Conservation (phyloP, 306 rosid species). For the Castanospermum australe region DNA sequence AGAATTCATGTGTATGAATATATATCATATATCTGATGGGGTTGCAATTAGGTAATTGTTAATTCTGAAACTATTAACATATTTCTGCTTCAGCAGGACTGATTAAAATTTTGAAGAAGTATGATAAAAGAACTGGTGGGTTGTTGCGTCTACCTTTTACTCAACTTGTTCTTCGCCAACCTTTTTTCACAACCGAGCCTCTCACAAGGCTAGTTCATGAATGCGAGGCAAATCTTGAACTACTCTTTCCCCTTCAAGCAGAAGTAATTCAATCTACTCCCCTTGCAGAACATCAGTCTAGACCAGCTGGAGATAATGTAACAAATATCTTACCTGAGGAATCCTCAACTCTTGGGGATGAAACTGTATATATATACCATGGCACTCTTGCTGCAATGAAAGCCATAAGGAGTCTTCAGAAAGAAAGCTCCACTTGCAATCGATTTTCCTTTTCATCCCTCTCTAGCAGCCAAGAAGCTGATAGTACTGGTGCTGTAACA, state of each 20-base stretch:
- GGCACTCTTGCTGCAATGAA: slow-evolving; percentile 90
- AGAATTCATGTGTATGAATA: slow-evolving; percentile 5
- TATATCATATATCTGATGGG: neutral
- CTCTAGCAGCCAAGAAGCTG: slow-evolving; percentile 62
- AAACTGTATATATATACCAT: slow-evolving; percentile 59
- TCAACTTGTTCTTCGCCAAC: slow-evolving; percentile 77
- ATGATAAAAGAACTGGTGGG: slow-evolving; percentile 90
- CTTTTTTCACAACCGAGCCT: slow-evolving; percentile 82
- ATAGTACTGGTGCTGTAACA: slow-evolving; percentile 72
- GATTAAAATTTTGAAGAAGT: slow-evolving; percentile 87
- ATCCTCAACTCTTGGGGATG: slow-evolving; percentile 65
- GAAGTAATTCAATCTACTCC: slow-evolving; percentile 76
- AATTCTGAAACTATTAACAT: slow-evolving; percentile 21
- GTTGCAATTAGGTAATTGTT: slow-evolving; percentile 3
- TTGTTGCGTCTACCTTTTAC: slow-evolving; percentile 77
- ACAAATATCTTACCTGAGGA: slow-evolving; percentile 30
- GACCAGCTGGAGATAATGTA: slow-evolving; percentile 18
- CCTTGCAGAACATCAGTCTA: slow-evolving; percentile 29
- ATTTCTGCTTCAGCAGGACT: slow-evolving; percentile 62
- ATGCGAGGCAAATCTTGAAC: slow-evolving; percentile 90
- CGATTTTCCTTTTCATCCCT: slow-evolving; percentile 82
- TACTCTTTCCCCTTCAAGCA: slow-evolving; percentile 84
- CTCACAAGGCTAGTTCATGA: slow-evolving; percentile 79
- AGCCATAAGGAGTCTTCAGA: slow-evolving; percentile 81
- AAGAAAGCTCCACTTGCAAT: slow-evolving; percentile 81